Evolutionary conservation across 106 monocot species (phyloP).

Genomic region (Allium fistulosum): DNA sequence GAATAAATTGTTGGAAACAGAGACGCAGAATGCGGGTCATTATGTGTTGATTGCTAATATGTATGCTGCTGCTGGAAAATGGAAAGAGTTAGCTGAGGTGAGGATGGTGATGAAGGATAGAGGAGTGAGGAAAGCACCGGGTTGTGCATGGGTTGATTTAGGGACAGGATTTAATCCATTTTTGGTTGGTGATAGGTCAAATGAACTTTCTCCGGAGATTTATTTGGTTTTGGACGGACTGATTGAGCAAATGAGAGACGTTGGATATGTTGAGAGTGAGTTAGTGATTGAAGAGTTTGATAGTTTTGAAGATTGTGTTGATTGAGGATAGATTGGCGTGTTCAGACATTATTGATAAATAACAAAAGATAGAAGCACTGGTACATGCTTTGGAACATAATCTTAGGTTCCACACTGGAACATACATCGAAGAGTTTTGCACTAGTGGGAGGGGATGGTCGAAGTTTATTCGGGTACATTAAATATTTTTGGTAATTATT

Average conservation of each 20-base stretch:
- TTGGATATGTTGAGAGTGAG: constrained; percentile 19
- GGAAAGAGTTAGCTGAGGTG: constrained; percentile 43
- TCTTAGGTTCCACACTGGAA: too few species aligned
- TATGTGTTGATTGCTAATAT: constrained; percentile 42
- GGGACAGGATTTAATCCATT: constrained; percentile 37
- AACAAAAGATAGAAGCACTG: neutral
- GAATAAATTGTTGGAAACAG: constrained; percentile 29
- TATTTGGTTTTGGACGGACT: constrained; percentile 27
- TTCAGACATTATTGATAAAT: neutral
- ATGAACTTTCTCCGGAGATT: constrained; percentile 20
- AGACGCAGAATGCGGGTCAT: constrained; percentile 37
- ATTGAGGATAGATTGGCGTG: neutral
- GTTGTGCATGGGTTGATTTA: constrained; percentile 13
- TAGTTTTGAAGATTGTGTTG: too few species aligned
- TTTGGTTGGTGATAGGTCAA: constrained; percentile 33
- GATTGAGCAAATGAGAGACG: constrained; percentile 37
- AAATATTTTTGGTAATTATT: too few species aligned
- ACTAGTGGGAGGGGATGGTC: too few species aligned
- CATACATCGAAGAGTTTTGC: too few species aligned
- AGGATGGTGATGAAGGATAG: constrained; percentile 47
- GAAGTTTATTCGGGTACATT: too few species aligned
- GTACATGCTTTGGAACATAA: too few species aligned
- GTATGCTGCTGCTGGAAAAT: constrained; percentile 35
- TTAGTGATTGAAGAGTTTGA: neutral
- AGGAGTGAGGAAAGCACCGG: constrained; percentile 37